A percentile compares a stretch with the other conserved stretches of the same genome.
phyloP scores from a whole-genome alignment of 2,329 filamentous ascomycete genomes.

The Stemphylium beticola region DNA sequence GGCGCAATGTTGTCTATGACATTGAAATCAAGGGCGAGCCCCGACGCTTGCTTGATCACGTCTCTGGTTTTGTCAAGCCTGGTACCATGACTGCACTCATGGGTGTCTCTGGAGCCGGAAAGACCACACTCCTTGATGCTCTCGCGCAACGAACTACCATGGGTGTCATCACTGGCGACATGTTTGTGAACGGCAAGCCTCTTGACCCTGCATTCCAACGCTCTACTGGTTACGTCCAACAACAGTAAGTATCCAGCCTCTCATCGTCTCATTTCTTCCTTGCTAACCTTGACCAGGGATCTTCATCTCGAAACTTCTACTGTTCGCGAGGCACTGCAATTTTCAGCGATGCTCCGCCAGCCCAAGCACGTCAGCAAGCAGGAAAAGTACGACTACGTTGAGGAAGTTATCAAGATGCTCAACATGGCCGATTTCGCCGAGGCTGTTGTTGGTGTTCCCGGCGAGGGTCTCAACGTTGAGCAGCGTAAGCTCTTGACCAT shows the following conservation, averaged over 20 bases:
- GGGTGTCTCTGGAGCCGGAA: slow-evolving; percentile 49
- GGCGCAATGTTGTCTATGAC: slow-evolving; percentile 44
- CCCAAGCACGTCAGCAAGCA: slow-evolving; percentile 59
- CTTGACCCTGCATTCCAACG: slow-evolving; percentile 46
- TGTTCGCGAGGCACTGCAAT: slow-evolving; percentile 46
- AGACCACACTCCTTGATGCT: slow-evolving; percentile 47
- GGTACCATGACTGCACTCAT: slow-evolving; percentile 55
- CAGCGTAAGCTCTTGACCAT: slow-evolving; percentile 75
- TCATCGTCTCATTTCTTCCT: not conserved
- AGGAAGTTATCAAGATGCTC: slow-evolving; percentile 69
- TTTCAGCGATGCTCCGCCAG: slow-evolving; percentile 53
- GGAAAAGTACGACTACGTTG: slow-evolving; percentile 68
- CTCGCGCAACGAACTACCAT: slow-evolving; percentile 45
- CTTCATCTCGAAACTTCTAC: slow-evolving; percentile 48
- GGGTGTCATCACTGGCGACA: slow-evolving; percentile 49
- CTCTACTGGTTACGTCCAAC: slow-evolving; percentile 49
- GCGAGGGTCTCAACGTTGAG: slow-evolving; percentile 70
- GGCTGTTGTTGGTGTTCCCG: slow-evolving; percentile 68
- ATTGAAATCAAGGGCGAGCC: slow-evolving; percentile 52
- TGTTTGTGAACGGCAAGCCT: slow-evolving; percentile 48
- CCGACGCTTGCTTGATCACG: slow-evolving; percentile 61
- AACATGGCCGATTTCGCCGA: slow-evolving; percentile 72
- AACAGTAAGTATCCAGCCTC: slow-evolving; percentile 33
- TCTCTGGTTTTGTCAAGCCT: slow-evolving; percentile 62
- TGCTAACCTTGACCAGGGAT: slow-evolving; percentile 29